Evolutionary conservation across 2,329 filamentous ascomycete genomes (phyloP).

Genomic region (Xylariaceae sp.): DNA sequence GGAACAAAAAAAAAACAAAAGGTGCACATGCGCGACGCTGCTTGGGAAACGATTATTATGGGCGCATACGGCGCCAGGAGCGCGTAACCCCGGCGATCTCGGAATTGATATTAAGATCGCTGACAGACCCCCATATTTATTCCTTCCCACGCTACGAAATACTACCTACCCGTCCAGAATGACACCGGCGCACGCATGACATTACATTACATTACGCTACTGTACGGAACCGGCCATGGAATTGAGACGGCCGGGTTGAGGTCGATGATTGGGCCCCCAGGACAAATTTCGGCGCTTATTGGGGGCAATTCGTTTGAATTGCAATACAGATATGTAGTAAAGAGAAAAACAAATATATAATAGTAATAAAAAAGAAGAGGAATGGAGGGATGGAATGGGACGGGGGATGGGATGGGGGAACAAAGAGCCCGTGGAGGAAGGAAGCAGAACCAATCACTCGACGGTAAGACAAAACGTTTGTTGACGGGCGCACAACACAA

Average conservation of each 20-base stretch:
- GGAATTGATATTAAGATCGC: constrained; percentile 9
- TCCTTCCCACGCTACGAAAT: too few species aligned
- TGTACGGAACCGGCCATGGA: not conserved
- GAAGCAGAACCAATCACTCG: not conserved
- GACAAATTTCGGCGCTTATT: not conserved
- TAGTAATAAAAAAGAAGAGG: not conserved
- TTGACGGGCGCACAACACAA: not conserved
- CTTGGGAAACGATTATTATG: not conserved
- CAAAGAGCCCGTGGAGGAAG: too few species aligned
- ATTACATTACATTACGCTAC: not conserved
- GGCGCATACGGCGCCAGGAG: constrained; percentile 14
- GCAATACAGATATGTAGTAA: not conserved
- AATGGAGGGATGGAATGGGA: not conserved
- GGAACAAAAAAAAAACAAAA: not conserved
- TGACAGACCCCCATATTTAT: too few species aligned
- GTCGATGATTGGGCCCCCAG: not conserved
- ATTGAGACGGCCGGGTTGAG: not conserved
- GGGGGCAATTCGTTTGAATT: not conserved
- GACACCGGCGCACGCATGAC: too few species aligned
- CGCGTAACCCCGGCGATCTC: constrained; percentile 15
- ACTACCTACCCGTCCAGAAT: not conserved
- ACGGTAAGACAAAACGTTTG: not conserved
- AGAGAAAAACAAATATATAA: too few species aligned
- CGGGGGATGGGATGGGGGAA: not conserved
- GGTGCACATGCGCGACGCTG: not conserved